Evolutionary conservation across 495 filamentous ascomycete species (phyloP).

Genomic region (Hyaloscypha hepaticicola): DNA sequence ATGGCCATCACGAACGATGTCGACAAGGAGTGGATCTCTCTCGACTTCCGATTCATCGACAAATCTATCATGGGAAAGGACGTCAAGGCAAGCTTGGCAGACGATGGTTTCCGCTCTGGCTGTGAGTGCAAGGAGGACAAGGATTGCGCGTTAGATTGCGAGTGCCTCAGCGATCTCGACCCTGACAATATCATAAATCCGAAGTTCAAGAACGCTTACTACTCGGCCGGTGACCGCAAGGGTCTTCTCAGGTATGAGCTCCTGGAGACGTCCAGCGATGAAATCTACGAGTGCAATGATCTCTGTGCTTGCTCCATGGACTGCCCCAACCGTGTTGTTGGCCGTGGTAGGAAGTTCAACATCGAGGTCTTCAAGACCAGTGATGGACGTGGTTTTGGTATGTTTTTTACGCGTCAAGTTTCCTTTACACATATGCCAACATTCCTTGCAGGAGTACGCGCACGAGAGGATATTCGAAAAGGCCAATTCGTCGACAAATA

Average conservation of each 20-base stretch:
- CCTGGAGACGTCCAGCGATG: slow-evolving; percentile 47
- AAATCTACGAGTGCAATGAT: slow-evolving; percentile 82
- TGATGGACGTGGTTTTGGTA: slow-evolving; percentile 75
- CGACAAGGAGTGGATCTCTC: slow-evolving; percentile 43
- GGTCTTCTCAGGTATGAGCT: slow-evolving; percentile 45
- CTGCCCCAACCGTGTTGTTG: slow-evolving; percentile 82
- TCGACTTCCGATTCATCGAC: slow-evolving; percentile 55
- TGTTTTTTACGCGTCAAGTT: slow-evolving; percentile 23
- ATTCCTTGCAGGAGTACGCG: slow-evolving; percentile 59
- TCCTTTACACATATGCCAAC: slow-evolving; percentile 16
- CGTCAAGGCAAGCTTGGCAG: slow-evolving; percentile 41
- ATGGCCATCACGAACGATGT: slow-evolving; percentile 44
- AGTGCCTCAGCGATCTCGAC: slow-evolving; percentile 53
- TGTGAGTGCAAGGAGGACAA: slow-evolving; percentile 49
- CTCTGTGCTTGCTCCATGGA: slow-evolving; percentile 62
- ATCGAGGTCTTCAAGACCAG: slow-evolving; percentile 80
- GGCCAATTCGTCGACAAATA: slow-evolving; percentile 91
- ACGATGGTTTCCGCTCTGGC: slow-evolving; percentile 50
- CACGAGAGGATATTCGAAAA: slow-evolving; percentile 60
- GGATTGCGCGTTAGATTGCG: slow-evolving; percentile 51
- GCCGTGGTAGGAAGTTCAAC: slow-evolving; percentile 69
- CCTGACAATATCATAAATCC: slow-evolving; percentile 20
- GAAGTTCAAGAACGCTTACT: slow-evolving; percentile 37
- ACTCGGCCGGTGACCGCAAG: slow-evolving; percentile 40
- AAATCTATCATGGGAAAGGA: slow-evolving; percentile 41